Conservation (phyloP, 176 grass and related monocot genomes). For the Carex myosuroides region DNA sequence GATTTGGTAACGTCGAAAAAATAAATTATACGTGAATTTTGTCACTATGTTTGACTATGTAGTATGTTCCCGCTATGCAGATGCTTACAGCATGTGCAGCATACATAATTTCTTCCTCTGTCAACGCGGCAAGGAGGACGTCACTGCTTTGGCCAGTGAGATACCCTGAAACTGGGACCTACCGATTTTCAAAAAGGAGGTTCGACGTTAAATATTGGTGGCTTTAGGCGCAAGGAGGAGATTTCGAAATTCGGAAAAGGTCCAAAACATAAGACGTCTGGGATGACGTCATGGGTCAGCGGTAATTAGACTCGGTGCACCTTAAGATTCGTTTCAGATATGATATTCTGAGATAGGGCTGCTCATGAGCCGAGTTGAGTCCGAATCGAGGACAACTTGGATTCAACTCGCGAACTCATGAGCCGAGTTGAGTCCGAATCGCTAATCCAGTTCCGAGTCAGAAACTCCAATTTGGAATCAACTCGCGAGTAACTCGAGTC, state of each 20-base stretch:
- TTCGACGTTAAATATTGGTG: neutral
- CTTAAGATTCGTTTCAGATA: neutral
- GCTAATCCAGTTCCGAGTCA: too few species aligned
- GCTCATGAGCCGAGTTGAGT: too few species aligned
- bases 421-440: too few species aligned
- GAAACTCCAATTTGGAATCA: too few species aligned
- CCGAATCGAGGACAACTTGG: too few species aligned
- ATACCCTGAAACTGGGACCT: neutral
- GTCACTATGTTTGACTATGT: too few species aligned
- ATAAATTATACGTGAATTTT: too few species aligned
- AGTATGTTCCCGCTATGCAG: neutral
- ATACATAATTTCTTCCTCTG: neutral
- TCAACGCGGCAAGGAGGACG: neutral
- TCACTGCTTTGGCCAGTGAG: neutral
- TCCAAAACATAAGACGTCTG: conserved; percentile 46
- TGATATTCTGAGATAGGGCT: neutral
- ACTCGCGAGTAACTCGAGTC: too few species aligned
- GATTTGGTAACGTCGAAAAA: too few species aligned
- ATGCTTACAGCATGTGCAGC: neutral
- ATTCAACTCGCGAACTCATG: too few species aligned
- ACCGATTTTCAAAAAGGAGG: neutral
- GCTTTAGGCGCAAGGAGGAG: conserved; percentile 30
- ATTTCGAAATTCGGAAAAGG: neutral
- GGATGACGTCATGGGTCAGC: conserved; percentile 28
- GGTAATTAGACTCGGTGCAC: neutral